Evolutionary conservation across 2,329 filamentous ascomycete genomes (phyloP).

Genomic region (Fusarium domesticum): DNA sequence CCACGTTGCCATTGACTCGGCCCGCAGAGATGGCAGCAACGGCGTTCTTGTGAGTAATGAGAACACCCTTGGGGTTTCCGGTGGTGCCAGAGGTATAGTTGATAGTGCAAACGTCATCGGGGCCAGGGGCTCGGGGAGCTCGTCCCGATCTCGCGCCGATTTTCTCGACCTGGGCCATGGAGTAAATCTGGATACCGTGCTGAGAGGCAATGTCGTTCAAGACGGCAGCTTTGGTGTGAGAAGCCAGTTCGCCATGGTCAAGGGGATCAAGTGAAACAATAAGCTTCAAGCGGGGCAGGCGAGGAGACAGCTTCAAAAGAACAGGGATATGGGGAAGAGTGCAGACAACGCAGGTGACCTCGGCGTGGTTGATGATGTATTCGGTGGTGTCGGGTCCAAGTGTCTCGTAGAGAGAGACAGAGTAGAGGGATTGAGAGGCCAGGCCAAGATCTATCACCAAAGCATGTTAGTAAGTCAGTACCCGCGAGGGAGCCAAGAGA

Average conservation of each 20-base stretch:
- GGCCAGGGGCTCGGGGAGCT: constrained; percentile 66
- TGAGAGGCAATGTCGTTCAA: constrained; percentile 72
- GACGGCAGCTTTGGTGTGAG: constrained; percentile 75
- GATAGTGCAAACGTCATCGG: constrained; percentile 80
- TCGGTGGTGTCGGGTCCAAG: constrained; percentile 87
- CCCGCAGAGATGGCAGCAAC: constrained; percentile 67
- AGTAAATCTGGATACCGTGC: constrained; percentile 74
- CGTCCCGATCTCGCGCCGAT: constrained; percentile 69
- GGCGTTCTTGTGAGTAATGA: constrained; percentile 78
- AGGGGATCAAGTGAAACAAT: constrained; percentile 85
- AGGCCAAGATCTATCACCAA: constrained; percentile 68
- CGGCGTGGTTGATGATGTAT: constrained; percentile 91
- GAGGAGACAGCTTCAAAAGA: constrained; percentile 74
- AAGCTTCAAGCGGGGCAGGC: constrained; percentile 76
- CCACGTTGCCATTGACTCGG: constrained; percentile 53
- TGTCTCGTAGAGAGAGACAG: constrained; percentile 94
- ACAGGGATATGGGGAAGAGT: constrained; percentile 78
- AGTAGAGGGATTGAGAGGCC: constrained; percentile 82
- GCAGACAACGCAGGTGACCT: constrained; percentile 70
- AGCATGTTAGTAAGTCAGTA: constrained; percentile 10
- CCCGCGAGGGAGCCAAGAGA: constrained; percentile 4
- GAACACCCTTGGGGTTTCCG: constrained; percentile 77
- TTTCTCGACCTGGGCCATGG: constrained; percentile 76
- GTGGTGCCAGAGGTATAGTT: constrained; percentile 90
- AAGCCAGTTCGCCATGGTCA: constrained; percentile 71